Evolutionary conservation across 441 rosid species (phyloP), one percentile per base, ranked within the genome.

Genomic region (Arabidopsis hybrid): DNA sequence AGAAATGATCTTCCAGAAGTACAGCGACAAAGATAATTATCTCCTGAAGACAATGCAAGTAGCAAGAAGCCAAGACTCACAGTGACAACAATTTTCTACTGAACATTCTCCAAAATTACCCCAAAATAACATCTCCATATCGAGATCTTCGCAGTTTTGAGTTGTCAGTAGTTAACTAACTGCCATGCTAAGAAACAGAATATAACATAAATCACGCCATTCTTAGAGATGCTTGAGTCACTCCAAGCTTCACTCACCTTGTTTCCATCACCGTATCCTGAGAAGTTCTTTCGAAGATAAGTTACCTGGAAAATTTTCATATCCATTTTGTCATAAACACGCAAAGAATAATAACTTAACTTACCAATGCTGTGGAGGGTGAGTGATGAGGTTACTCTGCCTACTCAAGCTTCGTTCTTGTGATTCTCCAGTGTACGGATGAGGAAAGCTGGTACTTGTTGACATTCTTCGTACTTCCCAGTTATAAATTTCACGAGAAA

Each of bases 361-460:
- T 21, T 21, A 21, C 74, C 65, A 69, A 39, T 35, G 42, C 0
- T 13, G 71, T 65, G 59, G 71, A 65, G 65, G 65, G 18, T 73
- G 32, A 10, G 16, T 45, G 58, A 26, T 53, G 70, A 62, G 45
- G 66, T 76, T 36, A 14, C 60, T 75, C 46, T 62, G 53, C 65
- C 52, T 36, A 36, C 21, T 38, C 42, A 73, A 58, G 50, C 36
- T 49, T 58, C 13, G 13, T 55, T 56, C 40, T 65, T 29, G 38
- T 56, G 40, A 45, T 57, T 72, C 64, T 72, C 36, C 26, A 11
- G 18, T 31, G 74, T 56, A 43, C 3, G 35, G 39, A 18, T 51
- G 61, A 32, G 18, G 17, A 42, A 51, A 55, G 16, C 34, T 38
- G 31, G 11, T 63, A 12, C n/a, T 6, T 56, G 35, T 16, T 56